phyloP scores from a whole-genome alignment of 331 rosid species.

The Rosa hybrid region DNA sequence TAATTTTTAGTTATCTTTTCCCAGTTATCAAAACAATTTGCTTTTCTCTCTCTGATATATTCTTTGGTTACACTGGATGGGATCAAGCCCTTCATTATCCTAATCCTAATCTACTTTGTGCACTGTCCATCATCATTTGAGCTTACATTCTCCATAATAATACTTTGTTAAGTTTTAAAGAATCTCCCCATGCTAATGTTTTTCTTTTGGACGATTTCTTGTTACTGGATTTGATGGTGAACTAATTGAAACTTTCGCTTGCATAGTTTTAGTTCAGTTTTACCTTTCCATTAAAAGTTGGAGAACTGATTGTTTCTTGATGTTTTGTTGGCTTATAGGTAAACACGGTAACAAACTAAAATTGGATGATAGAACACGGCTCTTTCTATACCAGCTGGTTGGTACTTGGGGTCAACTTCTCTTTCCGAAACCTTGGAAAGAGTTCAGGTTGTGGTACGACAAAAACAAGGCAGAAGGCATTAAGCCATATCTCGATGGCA shows the following conservation, averaged over 20 bases:
- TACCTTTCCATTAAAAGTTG: not conserved
- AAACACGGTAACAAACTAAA: conserved; percentile 82
- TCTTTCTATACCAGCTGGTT: conserved; percentile 81
- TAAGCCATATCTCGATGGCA: conserved; percentile 81
- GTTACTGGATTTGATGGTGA: not conserved
- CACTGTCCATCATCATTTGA: not conserved
- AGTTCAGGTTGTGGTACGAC: conserved; percentile 96
- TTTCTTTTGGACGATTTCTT: not conserved
- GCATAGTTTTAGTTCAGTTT: not conserved
- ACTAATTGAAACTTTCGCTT: not conserved
- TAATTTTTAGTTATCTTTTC: not conserved
- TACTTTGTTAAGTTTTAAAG: not conserved
- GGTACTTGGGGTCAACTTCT: conserved; percentile 99
- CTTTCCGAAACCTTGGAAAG: conserved; percentile 97
- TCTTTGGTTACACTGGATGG: not conserved
- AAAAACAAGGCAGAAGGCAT: conserved; percentile 68
- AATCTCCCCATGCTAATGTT: not conserved
- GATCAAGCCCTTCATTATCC: not conserved
- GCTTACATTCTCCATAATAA: not conserved
- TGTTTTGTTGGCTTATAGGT: conserved; percentile 46
- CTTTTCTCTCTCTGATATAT: not conserved
- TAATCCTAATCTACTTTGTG: not conserved
- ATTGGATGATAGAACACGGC: conserved; percentile 56
- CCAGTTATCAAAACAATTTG: not conserved
- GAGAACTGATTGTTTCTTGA: not conserved